Evolutionary conservation across 2,329 filamentous ascomycete species (phyloP).

Genomic region (Diaporthe sp.): DNA sequence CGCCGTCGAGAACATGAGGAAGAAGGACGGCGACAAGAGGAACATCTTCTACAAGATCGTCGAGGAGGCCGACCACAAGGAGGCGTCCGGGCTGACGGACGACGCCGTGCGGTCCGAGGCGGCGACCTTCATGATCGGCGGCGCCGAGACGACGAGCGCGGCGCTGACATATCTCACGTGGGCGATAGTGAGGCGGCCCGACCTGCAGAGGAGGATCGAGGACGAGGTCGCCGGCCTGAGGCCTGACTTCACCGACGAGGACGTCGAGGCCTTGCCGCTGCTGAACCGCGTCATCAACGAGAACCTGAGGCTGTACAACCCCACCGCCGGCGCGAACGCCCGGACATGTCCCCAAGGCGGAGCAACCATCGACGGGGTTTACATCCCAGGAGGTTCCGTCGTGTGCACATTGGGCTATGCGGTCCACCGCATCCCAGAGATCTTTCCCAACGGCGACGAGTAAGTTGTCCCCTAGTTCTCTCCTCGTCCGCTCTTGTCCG

Average conservation of each 20-base stretch:
- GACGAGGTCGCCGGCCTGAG: constrained; percentile 46
- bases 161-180: constrained; percentile 57
- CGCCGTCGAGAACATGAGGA: constrained; percentile 41
- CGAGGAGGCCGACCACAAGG: constrained; percentile 45
- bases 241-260: constrained; percentile 46
- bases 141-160: constrained; percentile 58
- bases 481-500: not conserved
- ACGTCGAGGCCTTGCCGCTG: constrained; percentile 50
- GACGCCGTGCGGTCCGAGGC: constrained; percentile 53
- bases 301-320: constrained; percentile 51
- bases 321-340: constrained; percentile 49
- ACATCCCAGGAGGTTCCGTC: constrained; percentile 50
- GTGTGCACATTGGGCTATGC: constrained; percentile 53
- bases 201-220: constrained; percentile 45
- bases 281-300: constrained; percentile 54
- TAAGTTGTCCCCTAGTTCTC: constrained; percentile 6
- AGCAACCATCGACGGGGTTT: constrained; percentile 48
- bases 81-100: constrained; percentile 43
- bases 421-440: constrained; percentile 51
- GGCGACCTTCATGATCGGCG: constrained; percentile 56
- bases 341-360: constrained; percentile 48
- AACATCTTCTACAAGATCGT: constrained; percentile 48
- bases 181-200: constrained; percentile 45
- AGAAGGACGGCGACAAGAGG: constrained; percentile 33
- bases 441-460: constrained; percentile 52